Evolutionary conservation across 345 rosid species (phyloP).

Genomic region (Lepidium aucheri): DNA sequence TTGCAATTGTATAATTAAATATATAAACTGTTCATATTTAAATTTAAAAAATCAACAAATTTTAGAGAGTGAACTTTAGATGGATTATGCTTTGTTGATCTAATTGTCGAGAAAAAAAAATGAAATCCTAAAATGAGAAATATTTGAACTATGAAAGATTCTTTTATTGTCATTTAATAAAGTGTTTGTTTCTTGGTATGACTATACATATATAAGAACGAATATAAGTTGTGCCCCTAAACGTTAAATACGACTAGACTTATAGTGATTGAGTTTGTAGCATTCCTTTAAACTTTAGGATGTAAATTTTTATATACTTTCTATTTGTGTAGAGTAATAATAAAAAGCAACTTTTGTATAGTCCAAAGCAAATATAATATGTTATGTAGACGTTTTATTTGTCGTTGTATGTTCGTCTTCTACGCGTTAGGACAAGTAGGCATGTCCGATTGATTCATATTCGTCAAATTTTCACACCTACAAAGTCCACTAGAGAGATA

Average conservation of each 20-base stretch:
- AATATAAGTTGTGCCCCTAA: too few relatives aligned
- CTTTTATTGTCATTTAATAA: background rate
- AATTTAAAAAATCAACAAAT: too few relatives aligned
- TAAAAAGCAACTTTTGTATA: background rate
- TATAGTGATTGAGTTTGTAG: too few relatives aligned
- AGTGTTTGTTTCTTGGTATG: background rate
- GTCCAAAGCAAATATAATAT: background rate
- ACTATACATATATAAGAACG: background rate
- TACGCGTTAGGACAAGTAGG: constrained; percentile 14
- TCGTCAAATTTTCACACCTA: constrained; percentile 12
- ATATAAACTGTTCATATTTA: too few relatives aligned
- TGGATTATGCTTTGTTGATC: too few relatives aligned
- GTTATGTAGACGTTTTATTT: background rate
- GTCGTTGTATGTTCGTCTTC: constrained; percentile 13
- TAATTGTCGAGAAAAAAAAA: too few relatives aligned
- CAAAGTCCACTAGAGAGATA: constrained; percentile 13
- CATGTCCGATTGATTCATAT: background rate
- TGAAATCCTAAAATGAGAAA: background rate
- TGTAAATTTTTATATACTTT: background rate
- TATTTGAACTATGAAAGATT: constrained; percentile 8
- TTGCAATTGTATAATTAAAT: too few relatives aligned
- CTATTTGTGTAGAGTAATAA: background rate
- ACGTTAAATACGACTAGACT: too few relatives aligned
- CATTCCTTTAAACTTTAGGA: too few relatives aligned
- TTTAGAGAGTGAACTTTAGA: too few relatives aligned